Conservation (phyloP, 2,329 filamentous ascomycete species). For the Colletotrichum orchidophilum region DNA sequence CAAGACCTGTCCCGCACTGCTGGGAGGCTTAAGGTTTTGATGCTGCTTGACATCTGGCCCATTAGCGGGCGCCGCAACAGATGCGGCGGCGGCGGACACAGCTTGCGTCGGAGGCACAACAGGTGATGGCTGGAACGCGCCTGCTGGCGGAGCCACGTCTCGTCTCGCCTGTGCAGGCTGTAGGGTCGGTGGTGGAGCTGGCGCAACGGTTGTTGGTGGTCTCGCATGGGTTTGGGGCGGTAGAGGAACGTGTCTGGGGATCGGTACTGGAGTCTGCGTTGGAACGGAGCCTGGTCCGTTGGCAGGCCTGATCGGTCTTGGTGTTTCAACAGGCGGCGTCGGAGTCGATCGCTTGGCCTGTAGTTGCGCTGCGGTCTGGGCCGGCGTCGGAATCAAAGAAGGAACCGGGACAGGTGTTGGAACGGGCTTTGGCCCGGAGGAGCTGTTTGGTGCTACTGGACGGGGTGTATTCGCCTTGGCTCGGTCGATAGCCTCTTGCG, state of each 20-base stretch:
- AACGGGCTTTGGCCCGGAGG: conserved; percentile 1
- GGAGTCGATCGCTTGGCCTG: conserved; percentile 18
- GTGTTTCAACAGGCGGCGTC: conserved; percentile 3
- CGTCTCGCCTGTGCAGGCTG: conserved; percentile 7
- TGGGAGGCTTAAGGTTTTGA: conserved; percentile 44
- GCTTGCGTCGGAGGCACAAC: conserved; percentile 17
- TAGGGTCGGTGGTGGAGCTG: not conserved
- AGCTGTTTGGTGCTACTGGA: conserved; percentile 1
- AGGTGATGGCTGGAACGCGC: conserved; percentile 23
- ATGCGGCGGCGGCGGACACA: not conserved
- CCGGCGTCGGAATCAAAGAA: not conserved
- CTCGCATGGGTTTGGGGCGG: conserved; percentile 22
- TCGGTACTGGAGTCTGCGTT: conserved; percentile 31
- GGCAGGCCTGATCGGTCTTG: conserved; percentile 29
- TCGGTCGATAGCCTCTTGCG: conserved; percentile 43
- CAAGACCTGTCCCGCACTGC: conserved; percentile 44
- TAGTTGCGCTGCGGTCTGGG: conserved; percentile 5
- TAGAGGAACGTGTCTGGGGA: conserved; percentile 22
- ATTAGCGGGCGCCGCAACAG: conserved; percentile 31
- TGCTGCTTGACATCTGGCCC: conserved; percentile 43
- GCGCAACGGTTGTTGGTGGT: not conserved
- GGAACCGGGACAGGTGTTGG: conserved; percentile 23
- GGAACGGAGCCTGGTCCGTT: conserved; percentile 39
- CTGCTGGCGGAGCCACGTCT: conserved; percentile 17
- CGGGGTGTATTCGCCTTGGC: conserved; percentile 21